Base-by-base conservation (phyloP, 768 basidiomycete species). In the Boletus sp. region DNA sequence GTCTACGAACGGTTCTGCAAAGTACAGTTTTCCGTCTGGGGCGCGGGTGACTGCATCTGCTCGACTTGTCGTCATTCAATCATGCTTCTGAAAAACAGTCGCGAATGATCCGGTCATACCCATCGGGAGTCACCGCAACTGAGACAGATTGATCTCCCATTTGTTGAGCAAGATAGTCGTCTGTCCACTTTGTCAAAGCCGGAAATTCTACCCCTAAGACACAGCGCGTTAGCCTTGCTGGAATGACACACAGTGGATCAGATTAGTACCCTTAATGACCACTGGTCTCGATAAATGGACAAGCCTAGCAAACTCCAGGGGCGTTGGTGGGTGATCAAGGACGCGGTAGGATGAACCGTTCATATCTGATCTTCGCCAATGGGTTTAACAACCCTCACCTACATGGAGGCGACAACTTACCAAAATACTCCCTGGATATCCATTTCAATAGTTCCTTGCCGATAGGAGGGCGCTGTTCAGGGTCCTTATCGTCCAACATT, bases 71-170 rank as follows among this genome's bases (percentile, higher is more conserved):
- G 23, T 35, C 29, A 48, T 59, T 58, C 54, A 54, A 62, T 51
- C 58, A 63, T 47, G 42, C 34, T 34, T 53, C 55, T 37, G 23
- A 35, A 27, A 44, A 35, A 33, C 8, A 34, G 39, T 51, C 42
- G 27, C 11, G 44, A 50, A 40, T 17, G 41, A 27, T 54, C 15
- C 19, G 7, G 21, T 37, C 79, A 58, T 58, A 92, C 93, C 92
- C 93, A 57, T 92, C 83, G 0, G 92, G 90, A 6, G 93, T 94
- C 39, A 88, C 77, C 2, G 92, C 89, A 30, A 95, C 82, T 7
- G 88, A 87, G 37, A 94, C 78, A 32, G 58, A 50, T 27, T 68
- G 69, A 5, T 80, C 70, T 4, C 78, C 83, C 79, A 90, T 83
- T 47, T 66, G 67, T n/a, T 74, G 59, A 13, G 71, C 64, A 13